phyloP scores from a whole-genome alignment of 257 asterid genomes.

The Salvia hispanica region DNA sequence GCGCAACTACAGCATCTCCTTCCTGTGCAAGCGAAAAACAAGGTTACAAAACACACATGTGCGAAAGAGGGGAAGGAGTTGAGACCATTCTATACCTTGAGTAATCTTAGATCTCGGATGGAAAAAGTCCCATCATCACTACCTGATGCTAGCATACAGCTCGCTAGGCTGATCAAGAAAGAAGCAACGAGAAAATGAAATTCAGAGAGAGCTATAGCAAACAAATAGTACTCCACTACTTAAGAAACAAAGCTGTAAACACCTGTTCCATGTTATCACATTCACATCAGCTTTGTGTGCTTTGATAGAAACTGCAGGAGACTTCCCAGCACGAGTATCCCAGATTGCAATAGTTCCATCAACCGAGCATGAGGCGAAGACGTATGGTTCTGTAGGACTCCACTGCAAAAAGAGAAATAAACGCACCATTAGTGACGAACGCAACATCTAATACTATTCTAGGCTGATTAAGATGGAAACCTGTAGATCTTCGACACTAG shows the following conservation, averaged over 20 bases:
- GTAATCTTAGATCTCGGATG: constrained; percentile 80
- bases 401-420: constrained; percentile 62
- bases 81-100: constrained; percentile 54
- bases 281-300: constrained; percentile 96
- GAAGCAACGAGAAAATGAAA: constrained; percentile 15
- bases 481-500: constrained; percentile 91
- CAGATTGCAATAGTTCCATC: constrained; percentile 82
- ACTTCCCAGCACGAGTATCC: constrained; percentile 82
- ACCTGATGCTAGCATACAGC: constrained; percentile 95
- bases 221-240: neutral
- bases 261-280: constrained; percentile 99
- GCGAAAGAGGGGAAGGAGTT: neutral
- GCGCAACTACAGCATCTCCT: constrained; percentile 77
- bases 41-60: neutral
- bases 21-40: constrained; percentile 45
- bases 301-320: constrained; percentile 70
- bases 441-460: neutral
- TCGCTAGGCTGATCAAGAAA: constrained; percentile 65
- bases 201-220: constrained; percentile 1
- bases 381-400: constrained; percentile 88
- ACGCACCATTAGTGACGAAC: too few relatives aligned
- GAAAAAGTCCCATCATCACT: constrained; percentile 94
- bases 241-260: neutral
- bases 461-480: constrained; percentile 30
- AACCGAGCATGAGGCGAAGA: constrained; percentile 92